phyloP scores from a whole-genome alignment of 2,329 filamentous ascomycete species.

The Aspergillus sp. region DNA sequence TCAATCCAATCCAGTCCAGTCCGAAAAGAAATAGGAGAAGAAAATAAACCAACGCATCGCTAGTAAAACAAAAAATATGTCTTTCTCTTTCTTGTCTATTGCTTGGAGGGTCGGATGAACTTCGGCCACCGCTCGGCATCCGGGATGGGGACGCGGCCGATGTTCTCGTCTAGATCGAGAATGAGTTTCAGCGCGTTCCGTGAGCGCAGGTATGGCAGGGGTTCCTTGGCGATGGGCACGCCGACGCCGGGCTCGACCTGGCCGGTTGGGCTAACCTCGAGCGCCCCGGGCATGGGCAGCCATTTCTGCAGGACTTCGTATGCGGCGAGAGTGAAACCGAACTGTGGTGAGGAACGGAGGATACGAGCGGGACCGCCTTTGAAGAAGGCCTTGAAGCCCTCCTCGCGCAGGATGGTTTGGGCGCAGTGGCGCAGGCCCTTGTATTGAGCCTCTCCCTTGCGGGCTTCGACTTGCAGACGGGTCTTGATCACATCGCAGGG shows the following conservation, averaged over 20 bases:
- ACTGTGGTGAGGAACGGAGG: slow-evolving; percentile 91
- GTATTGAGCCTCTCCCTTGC: slow-evolving; percentile 91
- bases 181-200: slow-evolving; percentile 95
- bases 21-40: slow-evolving; percentile 21
- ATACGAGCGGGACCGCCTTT: slow-evolving; percentile 97
- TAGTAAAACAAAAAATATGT: slow-evolving; percentile 32
- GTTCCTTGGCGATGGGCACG: slow-evolving; percentile 66
- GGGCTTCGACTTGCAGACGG: slow-evolving; percentile 92
- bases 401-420: slow-evolving; percentile 80
- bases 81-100: slow-evolving; percentile 27
- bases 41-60: slow-evolving; percentile 28
- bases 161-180: slow-evolving; percentile 90
- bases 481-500: slow-evolving; percentile 99
- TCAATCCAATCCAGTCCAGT: slow-evolving; percentile 19
- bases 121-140: slow-evolving; percentile 46
- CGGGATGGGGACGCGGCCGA: slow-evolving; percentile 73
- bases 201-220: slow-evolving; percentile 71
- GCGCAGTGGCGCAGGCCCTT: slow-evolving; percentile 86
- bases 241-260: slow-evolving; percentile 67
- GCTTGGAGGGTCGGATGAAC: slow-evolving; percentile 37
- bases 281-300: slow-evolving; percentile 75
- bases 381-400: slow-evolving; percentile 97
- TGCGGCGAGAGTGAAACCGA: slow-evolving; percentile 93
- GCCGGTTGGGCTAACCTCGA: slow-evolving; percentile 60
- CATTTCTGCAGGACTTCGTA: slow-evolving; percentile 88